Evolutionary conservation across 441 rosid species (phyloP), one percentile per base, ranked within the genome.

Genomic region (Gossypium gossypioides): DNA sequence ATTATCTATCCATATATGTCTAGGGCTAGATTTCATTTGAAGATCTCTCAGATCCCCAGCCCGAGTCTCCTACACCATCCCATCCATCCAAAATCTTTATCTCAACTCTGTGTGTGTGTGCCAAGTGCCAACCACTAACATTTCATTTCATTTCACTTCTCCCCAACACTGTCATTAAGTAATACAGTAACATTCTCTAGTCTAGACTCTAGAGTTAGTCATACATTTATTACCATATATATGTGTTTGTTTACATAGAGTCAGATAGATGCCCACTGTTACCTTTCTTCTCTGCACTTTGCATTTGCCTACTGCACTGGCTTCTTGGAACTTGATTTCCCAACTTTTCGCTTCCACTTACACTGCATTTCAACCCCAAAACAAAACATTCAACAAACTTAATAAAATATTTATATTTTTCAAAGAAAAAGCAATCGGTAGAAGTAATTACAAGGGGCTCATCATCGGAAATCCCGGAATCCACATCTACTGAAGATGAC

Each of bases 391-490:
- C 0, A 58, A 74, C 66, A 66, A 78, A 68, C 40, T 72, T 52
- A 69, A 29, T 46, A 69, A 34, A 4, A 48, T 60, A 25, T 25
- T 69, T 52, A 52, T 16, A 52, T 8, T 16, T 5, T 5, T 16
- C 22, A 22, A 5, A 25, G 18, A 72, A 29, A 32, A 16, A 10
- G 2, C 27, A 3, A 9, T 48, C 6, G 75, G 5, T 46, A 32
- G 62, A 68, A 68, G 71, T 57, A 75, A 18, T 76, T 92, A 95
- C 99, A 75, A 96, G 96, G 70, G 98, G 95, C 81, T 96, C 99
- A 69, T 91, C 91, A 57, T 96, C 99, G 1, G 97, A 85, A 68
- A 81, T 66, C 76, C 89, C 92, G 18, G 84, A 81, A 77, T 80
- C 82, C 68, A 66, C 84, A 13, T 61, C 83, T 69, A 52, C 62